Percentiles rank a stretch among this genome's conserved stretches.
Evolutionary conservation across 176 grass and related monocot species (phyloP).

Genomic region (Thinopyrum elongatum): DNA sequence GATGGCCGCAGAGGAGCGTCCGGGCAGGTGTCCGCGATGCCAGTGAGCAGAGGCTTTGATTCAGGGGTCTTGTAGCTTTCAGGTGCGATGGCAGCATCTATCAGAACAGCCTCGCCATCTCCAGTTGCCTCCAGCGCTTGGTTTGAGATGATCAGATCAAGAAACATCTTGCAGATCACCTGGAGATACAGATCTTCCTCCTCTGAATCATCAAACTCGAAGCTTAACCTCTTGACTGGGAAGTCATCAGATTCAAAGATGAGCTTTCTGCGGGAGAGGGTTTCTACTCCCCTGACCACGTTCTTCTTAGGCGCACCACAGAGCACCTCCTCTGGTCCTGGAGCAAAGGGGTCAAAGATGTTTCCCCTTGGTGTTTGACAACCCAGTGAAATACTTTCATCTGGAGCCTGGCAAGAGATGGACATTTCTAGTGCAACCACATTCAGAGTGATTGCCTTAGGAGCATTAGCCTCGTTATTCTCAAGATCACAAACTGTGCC

Average conservation of each 20-base stretch:
- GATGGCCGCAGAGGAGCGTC: constrained; percentile 37
- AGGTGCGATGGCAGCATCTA: constrained; percentile 10
- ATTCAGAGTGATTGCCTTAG: constrained; percentile 2
- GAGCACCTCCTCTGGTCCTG: constrained; percentile 37
- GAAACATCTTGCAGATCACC: constrained; percentile 35
- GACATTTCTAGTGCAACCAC: constrained; percentile 29
- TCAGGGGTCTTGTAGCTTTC: constrained; percentile 44
- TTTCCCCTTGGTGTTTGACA: constrained; percentile 57
- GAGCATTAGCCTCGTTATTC: background rate
- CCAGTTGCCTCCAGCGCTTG: constrained; percentile 24
- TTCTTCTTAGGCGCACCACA: constrained; percentile 68
- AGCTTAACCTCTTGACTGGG: constrained; percentile 30
- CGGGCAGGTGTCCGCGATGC: constrained; percentile 60
- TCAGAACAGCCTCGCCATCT: background rate
- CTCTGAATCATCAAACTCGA: constrained; percentile 34
- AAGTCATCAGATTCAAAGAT: constrained; percentile 42
- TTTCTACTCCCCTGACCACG: constrained; percentile 13
- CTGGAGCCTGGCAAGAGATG: constrained; percentile 1
- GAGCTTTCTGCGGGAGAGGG: constrained; percentile 42
- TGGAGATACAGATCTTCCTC: constrained; percentile 50
- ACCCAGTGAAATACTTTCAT: background rate
- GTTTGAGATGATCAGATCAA: constrained; percentile 51
- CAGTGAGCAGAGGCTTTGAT: constrained; percentile 39
- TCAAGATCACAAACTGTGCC: constrained; percentile 5
- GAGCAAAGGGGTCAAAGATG: constrained; percentile 81